Percentiles rank a stretch among this genome's conserved stretches.
Conservation (phyloP, 2,329 filamentous ascomycete genomes). For the Phialophora expanda region DNA sequence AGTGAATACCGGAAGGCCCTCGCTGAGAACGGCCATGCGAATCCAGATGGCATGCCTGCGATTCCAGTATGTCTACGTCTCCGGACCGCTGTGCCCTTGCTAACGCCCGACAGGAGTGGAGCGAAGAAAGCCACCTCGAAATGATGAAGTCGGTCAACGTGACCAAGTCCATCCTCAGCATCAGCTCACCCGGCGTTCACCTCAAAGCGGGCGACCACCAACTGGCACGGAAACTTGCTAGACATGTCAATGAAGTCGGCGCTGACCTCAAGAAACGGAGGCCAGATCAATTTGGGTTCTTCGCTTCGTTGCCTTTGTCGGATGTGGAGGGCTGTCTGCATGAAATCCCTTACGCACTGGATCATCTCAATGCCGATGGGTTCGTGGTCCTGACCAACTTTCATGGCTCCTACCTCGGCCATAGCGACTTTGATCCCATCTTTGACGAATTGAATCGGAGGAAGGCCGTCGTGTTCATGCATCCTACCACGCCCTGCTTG, state of each 20-base stretch:
- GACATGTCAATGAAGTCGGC: constrained; percentile 45
- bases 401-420: constrained; percentile 60
- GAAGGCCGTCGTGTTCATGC: constrained; percentile 59
- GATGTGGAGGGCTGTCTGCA: constrained; percentile 54
- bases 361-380: constrained; percentile 54
- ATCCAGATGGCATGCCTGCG: constrained; percentile 38
- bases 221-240: constrained; percentile 46
- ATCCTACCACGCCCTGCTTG: constrained; percentile 53
- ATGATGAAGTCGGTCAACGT: constrained; percentile 60
- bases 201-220: constrained; percentile 50
- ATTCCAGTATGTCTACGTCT: constrained; percentile 30
- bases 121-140: constrained; percentile 51
- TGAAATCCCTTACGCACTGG: constrained; percentile 55
- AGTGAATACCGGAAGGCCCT: constrained; percentile 37
- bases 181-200: constrained; percentile 60
- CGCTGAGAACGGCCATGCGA: constrained; percentile 34
- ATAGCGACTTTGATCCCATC: constrained; percentile 52
- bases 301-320: constrained; percentile 60
- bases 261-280: constrained; percentile 40
- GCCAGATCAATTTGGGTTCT: constrained; percentile 56
- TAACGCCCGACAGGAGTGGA: constrained; percentile 50
- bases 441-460: constrained; percentile 56
- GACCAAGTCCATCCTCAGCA: constrained; percentile 59
- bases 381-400: constrained; percentile 60
- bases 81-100: background rate